Evolutionary conservation across 768 basidiomycete genomes (phyloP).

Genomic region (Boletus reticuloceps): DNA sequence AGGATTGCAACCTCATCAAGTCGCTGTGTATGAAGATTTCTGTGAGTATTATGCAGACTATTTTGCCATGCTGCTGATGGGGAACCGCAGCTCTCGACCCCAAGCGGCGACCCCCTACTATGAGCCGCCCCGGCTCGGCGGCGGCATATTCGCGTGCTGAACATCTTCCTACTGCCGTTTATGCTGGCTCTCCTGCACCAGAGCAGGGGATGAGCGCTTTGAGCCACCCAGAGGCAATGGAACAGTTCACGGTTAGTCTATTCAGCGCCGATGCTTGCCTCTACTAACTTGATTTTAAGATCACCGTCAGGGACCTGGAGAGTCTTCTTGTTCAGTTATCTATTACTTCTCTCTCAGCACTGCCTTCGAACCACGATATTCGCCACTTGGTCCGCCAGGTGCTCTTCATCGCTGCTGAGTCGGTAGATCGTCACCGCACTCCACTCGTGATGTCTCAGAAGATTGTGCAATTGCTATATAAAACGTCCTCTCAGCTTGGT

Average conservation of each 20-base stretch:
- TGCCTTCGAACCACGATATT: slow-evolving; percentile 85
- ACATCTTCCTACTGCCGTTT: slow-evolving; percentile 41
- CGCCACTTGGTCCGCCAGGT: slow-evolving; percentile 83
- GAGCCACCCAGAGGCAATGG: slow-evolving; percentile 82
- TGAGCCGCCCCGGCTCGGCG: slow-evolving; percentile 70
- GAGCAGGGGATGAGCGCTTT: slow-evolving; percentile 51
- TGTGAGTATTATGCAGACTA: slow-evolving; percentile 40
- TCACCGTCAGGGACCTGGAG: slow-evolving; percentile 63
- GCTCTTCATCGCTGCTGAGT: slow-evolving; percentile 75
- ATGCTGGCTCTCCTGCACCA: slow-evolving; percentile 60
- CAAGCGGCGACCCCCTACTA: slow-evolving; percentile 46
- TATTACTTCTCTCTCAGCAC: slow-evolving; percentile 59
- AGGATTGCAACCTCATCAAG: slow-evolving; percentile 80
- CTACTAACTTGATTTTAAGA: slow-evolving; percentile 14
- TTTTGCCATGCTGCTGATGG: slow-evolving; percentile 12
- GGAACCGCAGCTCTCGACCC: slow-evolving; percentile 46
- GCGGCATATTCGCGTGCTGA: slow-evolving; percentile 60
- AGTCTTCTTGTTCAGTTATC: slow-evolving; percentile 75
- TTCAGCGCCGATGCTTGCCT: not conserved
- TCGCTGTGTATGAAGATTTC: slow-evolving; percentile 94
- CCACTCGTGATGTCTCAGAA: slow-evolving; percentile 94
- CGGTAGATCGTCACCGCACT: slow-evolving; percentile 77
- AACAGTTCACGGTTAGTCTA: slow-evolving; percentile 71
- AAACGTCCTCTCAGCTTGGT: slow-evolving; percentile 79
- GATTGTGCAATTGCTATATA: slow-evolving; percentile 93